phyloP scores from a whole-genome alignment of 2,329 filamentous ascomycete genomes.

The Ascomycota sp. region DNA sequence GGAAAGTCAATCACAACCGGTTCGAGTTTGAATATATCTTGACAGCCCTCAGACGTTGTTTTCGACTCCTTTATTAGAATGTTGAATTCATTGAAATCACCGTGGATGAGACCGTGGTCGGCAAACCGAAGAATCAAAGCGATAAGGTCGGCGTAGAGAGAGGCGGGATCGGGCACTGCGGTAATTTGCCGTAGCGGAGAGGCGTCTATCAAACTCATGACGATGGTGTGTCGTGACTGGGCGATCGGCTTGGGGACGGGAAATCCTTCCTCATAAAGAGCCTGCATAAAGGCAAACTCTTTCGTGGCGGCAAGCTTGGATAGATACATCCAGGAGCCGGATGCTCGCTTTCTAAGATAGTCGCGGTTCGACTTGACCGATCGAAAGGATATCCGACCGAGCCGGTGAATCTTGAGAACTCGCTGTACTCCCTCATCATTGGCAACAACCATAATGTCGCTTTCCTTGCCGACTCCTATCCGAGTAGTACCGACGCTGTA shows the following conservation, averaged over 20 bases:
- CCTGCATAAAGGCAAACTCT: slow-evolving; percentile 88
- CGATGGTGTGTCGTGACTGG: slow-evolving; percentile 84
- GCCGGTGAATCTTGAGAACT: slow-evolving; percentile 86
- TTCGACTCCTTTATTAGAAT: slow-evolving; percentile 71
- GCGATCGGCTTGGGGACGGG: slow-evolving; percentile 73
- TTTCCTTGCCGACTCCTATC: slow-evolving; percentile 93
- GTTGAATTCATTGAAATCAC: slow-evolving; percentile 99
- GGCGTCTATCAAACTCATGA: slow-evolving; percentile 87
- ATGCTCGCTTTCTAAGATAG: slow-evolving; percentile 64
- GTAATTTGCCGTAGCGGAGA: slow-evolving; percentile 82
- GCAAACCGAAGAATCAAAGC: slow-evolving; percentile 68
- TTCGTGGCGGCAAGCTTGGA: slow-evolving; percentile 81
- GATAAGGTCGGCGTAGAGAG: slow-evolving; percentile 83
- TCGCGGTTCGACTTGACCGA: slow-evolving; percentile 91
- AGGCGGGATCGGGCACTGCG: slow-evolving; percentile 60
- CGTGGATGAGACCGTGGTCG: slow-evolving; percentile 77
- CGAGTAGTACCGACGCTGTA: slow-evolving; percentile 91
- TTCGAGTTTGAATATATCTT: slow-evolving; percentile 31
- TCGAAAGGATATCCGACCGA: slow-evolving; percentile 91
- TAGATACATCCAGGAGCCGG: slow-evolving; percentile 95
- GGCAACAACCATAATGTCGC: slow-evolving; percentile 87
- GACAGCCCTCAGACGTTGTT: slow-evolving; percentile 16
- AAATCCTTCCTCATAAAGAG: slow-evolving; percentile 64
- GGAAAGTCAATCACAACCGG: slow-evolving; percentile 94
- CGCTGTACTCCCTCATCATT: slow-evolving; percentile 55